Base-by-base conservation (phyloP, 345 rosid species). In the Sisymbrium irio region DNA sequence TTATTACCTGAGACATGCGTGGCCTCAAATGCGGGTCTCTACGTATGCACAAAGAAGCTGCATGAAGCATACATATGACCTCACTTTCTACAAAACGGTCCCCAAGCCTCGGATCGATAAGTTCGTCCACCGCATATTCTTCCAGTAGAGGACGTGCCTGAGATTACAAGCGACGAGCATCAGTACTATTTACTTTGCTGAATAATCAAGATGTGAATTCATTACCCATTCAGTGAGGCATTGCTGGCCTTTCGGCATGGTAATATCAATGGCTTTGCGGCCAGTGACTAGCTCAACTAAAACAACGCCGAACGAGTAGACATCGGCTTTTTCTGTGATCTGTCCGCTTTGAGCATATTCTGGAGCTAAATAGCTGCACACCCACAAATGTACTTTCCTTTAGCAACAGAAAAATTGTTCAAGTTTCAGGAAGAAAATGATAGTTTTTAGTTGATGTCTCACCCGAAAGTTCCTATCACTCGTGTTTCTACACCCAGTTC, bases 401-500 rank as follows among this genome's bases (percentile, higher is more conserved):
- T 33, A 71, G 42, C 14, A 71, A 71, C 19, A 65, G 65, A 36
- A 47, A 20, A 44, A 39, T 49, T 28, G 53, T 55, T 15, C 2
- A 44, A 19, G 36, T 67, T 13, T 11, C 18, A 42, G 28, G 58
- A 61, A 51, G n/a, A 69, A 74, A 41, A 58, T 13, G 12, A 62
- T 58, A 28, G 27, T 54, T 63, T 63, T 30, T 50, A 28, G 18
- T 35, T 68, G 39, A 56, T 73, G 41, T 77, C 56, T 82, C 84
- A 95, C 99, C 99, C 99, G 49, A 96, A 92, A 30, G 99, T 96
- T 79, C 99, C 98, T 44, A 96, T 96, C 33, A 96, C 99, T 80
- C 99, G 85, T 27, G 99, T 96, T 49, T 92, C 96, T 62, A 89
- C 97, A 42, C 97, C 98, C 11, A 82, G 82, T 73, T 91, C 93